These are phyloP conservation scores for Solanum pinnatisectum DNA, from an alignment of 257 asterid genomes.

Conservation along the genomic window DNA sequence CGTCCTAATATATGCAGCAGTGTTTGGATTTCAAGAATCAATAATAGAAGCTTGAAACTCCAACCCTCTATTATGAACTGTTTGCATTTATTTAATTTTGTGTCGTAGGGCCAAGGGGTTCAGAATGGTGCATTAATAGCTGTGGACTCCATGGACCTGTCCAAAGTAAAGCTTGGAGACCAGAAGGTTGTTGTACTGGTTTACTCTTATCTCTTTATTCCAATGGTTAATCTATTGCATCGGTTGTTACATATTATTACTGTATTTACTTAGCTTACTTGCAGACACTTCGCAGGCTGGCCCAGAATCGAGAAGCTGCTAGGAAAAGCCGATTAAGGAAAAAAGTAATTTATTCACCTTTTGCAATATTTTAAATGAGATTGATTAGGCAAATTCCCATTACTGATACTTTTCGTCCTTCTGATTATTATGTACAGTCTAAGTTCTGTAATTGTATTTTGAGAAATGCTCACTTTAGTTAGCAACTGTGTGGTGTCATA, in stretches of 20 bases:
- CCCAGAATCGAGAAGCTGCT: constrained; percentile 99
- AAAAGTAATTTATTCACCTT: constrained; percentile 37
- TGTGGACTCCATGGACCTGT: constrained; percentile 25
- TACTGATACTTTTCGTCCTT: not conserved
- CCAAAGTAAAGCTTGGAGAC: constrained; percentile 28
- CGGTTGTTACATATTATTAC: not conserved
- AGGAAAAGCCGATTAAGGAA: constrained; percentile 87
- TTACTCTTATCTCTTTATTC: not conserved
- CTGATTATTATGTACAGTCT: not conserved
- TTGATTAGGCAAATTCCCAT: not conserved
- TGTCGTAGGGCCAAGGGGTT: constrained; percentile 13
- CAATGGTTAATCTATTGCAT: not conserved
- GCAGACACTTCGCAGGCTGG: constrained; percentile 79
- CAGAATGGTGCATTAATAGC: constrained; percentile 9
- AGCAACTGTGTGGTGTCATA: not conserved
- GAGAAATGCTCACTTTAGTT: not conserved
- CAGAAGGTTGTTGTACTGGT: constrained; percentile 29
- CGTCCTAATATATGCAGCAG: not conserved
- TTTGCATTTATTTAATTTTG: not conserved
- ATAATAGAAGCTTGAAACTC: not conserved
- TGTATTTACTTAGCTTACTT: not conserved
- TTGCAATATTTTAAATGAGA: not conserved
- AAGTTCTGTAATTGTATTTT: not conserved
- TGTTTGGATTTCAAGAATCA: not conserved
- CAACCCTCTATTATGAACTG: not conserved